Conservation (phyloP, 2,329 filamentous ascomycete genomes). For the Fusarium sp. region DNA sequence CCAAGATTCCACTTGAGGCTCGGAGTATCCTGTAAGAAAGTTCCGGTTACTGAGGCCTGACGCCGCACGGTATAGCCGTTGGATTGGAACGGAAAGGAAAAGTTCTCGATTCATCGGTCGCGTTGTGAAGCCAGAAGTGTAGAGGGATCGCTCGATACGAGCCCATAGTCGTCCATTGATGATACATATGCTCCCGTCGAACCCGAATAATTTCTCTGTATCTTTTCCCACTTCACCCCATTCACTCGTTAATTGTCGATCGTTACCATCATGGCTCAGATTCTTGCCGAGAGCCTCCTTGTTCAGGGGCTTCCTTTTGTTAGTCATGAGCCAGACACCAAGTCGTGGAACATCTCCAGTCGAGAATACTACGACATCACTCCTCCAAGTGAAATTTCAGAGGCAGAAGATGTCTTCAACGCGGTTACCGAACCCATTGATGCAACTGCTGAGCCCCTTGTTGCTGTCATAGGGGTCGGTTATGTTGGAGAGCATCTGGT, state of each 20-base stretch:
- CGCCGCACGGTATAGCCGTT: constrained; percentile 20
- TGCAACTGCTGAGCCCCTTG: constrained; percentile 42
- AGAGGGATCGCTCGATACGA: constrained; percentile 16
- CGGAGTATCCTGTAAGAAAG: constrained; percentile 3
- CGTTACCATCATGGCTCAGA: constrained; percentile 41
- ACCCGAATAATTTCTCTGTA: constrained; percentile 21
- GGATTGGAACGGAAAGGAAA: constrained; percentile 17
- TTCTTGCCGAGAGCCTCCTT: constrained; percentile 36
- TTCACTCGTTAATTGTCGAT: constrained; percentile 39
- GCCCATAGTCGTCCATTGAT: not conserved
- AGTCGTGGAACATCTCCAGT: constrained; percentile 38
- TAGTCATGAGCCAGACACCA: constrained; percentile 22
- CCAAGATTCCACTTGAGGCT: constrained; percentile 12
- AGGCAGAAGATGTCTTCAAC: constrained; percentile 34
- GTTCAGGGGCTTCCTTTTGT: constrained; percentile 36
- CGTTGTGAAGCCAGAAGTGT: constrained; percentile 14
- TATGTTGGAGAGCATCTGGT: constrained; percentile 63
- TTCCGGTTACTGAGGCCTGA: constrained; percentile 19
- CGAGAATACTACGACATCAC: constrained; percentile 47
- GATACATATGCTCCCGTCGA: constrained; percentile 35
- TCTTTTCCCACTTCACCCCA: constrained; percentile 5
- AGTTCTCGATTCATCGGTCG: constrained; percentile 13
- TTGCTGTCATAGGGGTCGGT: constrained; percentile 62
- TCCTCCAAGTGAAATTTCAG: constrained; percentile 46
- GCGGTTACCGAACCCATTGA: constrained; percentile 14